These are phyloP conservation scores for Mesembryanthemum crystallinum DNA, from an alignment of 148 eudicot species.

Conservation along the genomic window DNA sequence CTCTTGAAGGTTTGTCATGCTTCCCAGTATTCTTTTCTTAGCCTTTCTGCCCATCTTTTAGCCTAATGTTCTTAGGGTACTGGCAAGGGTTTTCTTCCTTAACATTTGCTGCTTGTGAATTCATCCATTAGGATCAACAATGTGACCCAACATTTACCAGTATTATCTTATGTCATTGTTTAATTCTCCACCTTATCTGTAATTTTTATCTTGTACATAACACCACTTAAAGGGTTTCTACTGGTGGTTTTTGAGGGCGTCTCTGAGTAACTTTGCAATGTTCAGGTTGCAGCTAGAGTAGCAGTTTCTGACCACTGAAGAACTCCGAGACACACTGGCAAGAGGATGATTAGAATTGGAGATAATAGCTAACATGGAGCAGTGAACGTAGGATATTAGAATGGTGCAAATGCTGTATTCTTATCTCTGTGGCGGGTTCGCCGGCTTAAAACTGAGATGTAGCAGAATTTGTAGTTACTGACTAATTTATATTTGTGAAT, in stretches of 20 bases:
- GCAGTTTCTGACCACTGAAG: neutral
- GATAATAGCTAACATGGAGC: neutral
- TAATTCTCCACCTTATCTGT: too few species aligned
- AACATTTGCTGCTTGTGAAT: too few species aligned
- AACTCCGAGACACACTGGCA: neutral
- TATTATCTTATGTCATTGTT: too few species aligned
- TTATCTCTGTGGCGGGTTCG: neutral
- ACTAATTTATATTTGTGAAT: too few species aligned
- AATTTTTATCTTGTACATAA: too few species aligned
- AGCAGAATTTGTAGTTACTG: neutral
- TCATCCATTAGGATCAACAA: too few species aligned
- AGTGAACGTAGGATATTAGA: neutral
- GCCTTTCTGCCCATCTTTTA: neutral
- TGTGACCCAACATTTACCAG: too few species aligned
- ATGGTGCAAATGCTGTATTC: neutral
- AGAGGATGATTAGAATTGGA: neutral
- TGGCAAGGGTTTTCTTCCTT: too few species aligned
- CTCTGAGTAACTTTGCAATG: neutral
- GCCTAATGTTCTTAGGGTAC: neutral
- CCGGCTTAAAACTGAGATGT: neutral
- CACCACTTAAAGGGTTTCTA: neutral
- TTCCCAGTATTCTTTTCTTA: neutral
- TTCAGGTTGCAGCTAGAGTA: neutral
- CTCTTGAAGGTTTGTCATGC: conserved; percentile 2
- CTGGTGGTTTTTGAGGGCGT: neutral